Base-by-base conservation (phyloP, 1,284 basidiomycete genomes). In the Megacollybia platyphylla region DNA sequence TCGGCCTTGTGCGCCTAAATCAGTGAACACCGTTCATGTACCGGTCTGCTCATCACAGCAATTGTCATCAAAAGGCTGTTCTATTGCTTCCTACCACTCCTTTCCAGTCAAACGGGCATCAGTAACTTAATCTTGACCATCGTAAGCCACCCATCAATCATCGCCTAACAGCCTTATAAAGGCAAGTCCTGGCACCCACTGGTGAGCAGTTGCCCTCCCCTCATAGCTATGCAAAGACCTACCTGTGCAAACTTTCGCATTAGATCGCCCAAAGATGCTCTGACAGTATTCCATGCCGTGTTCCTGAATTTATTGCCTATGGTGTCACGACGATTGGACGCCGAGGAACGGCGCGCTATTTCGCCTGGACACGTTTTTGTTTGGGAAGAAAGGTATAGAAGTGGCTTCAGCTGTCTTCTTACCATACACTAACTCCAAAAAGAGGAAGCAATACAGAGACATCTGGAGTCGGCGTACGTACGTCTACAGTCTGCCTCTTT, bases 281-380 rank as follows among this genome's bases (percentile, higher is more conserved):
- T 79, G 47, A 68, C 76, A 47, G 77, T 87, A 52, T 87, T 87
- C 62, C 80, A 83, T 52, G 84, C 75, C 39, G 83, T 86, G 39
- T 65, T 68, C 2, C 64, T 71, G 29, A 60, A 70, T 30, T 58
- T 73, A 26, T 67, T 85, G 37, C 79, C 76, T 42, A 82, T 86
- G 64, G 77, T 86, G 48, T 68, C 73, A 31, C 71, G 84, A 46
- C 73, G 84, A 15, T 70, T 87, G 48, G 84, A 87, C 59, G 76
- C 79, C 20, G 84, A 86, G 44, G 75, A 78, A 54, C 65, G 77
- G 36, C 65, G 74, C n/a, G 58, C 64, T 32, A 79, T 82, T 42
- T 49, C 62, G 17, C 68, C 82, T 2, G 84, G 84, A n/a, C 77
- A 76, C 48, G 76, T 86, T 40, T 87, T 79, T 51, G 79, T 87